These are phyloP conservation scores for Penicillium roqueforti DNA, from an alignment of 495 filamentous ascomycete genomes.

Conservation along the genomic window DNA sequence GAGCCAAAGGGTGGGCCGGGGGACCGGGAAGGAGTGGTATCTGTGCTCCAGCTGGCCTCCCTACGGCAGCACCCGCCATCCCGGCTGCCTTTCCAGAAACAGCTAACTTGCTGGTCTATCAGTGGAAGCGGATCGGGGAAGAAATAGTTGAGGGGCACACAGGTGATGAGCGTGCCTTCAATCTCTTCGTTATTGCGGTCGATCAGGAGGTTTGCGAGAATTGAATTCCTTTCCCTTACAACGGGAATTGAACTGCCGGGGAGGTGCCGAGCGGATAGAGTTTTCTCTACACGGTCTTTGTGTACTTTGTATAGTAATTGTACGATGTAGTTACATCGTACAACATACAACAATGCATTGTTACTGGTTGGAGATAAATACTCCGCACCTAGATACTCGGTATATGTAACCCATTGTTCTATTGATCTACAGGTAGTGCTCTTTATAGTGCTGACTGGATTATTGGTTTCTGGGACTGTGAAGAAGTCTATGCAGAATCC, in stretches of 20 bases:
- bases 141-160: background rate
- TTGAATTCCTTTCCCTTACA: background rate
- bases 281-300: background rate
- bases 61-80: slow-evolving; percentile 20
- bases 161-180: background rate
- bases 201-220: slow-evolving; percentile 10
- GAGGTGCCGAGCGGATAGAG: background rate
- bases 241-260: slow-evolving; percentile 1
- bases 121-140: slow-evolving; percentile 1
- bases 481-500: slow-evolving; percentile 1
- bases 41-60: background rate
- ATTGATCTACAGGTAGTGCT: background rate
- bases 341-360: background rate
- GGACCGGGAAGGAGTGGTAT: background rate
- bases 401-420: background rate
- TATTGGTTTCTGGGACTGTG: background rate
- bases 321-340: background rate
- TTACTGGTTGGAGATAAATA: background rate
- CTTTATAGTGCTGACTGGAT: background rate
- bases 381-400: background rate
- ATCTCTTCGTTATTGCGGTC: background rate
- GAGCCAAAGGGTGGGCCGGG: background rate
- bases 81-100: slow-evolving; percentile 16
- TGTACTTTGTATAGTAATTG: background rate
- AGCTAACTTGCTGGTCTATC: slow-evolving; percentile 8